phyloP scores from a whole-genome alignment of 495 filamentous ascomycete species.

The Aspergillus sclerotioniger region DNA sequence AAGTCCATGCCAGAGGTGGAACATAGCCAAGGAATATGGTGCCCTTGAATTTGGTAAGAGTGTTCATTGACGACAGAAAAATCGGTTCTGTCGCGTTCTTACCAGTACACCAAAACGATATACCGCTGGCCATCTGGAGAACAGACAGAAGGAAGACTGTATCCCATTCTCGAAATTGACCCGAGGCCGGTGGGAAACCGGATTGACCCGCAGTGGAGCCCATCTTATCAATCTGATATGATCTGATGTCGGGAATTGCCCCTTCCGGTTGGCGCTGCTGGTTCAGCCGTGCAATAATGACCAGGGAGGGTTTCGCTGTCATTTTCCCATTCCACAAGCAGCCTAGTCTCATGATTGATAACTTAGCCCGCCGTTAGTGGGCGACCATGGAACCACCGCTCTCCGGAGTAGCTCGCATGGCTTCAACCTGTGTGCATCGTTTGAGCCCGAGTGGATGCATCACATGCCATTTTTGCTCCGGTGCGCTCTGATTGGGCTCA shows the following conservation, averaged over 20 bases:
- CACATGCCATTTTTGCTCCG: background rate
- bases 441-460: background rate
- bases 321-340: background rate
- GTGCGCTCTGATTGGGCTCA: background rate
- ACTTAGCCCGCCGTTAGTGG: background rate
- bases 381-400: background rate
- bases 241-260: conserved; percentile 13
- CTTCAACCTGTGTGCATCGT: background rate
- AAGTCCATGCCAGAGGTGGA: too few species aligned
- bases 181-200: background rate
- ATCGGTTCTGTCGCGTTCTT: too few species aligned
- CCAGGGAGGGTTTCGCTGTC: background rate
- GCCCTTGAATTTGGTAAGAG: too few species aligned
- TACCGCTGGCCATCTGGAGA: too few species aligned
- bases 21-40: too few species aligned
- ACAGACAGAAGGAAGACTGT: too few species aligned
- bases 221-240: conserved; percentile 27
- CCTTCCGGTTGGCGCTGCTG: conserved; percentile 12
- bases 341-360: background rate
- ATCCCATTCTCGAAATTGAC: too few species aligned
- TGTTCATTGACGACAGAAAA: too few species aligned
- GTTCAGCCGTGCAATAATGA: too few species aligned
- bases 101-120: too few species aligned
- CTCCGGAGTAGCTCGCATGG: background rate
- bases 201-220: background rate